A percentile compares a stretch with the other conserved stretches of the same genome.
Evolutionary conservation across 352 stramenopile genomes (phyloP).

Genomic region (Phytopythium montanum): DNA sequence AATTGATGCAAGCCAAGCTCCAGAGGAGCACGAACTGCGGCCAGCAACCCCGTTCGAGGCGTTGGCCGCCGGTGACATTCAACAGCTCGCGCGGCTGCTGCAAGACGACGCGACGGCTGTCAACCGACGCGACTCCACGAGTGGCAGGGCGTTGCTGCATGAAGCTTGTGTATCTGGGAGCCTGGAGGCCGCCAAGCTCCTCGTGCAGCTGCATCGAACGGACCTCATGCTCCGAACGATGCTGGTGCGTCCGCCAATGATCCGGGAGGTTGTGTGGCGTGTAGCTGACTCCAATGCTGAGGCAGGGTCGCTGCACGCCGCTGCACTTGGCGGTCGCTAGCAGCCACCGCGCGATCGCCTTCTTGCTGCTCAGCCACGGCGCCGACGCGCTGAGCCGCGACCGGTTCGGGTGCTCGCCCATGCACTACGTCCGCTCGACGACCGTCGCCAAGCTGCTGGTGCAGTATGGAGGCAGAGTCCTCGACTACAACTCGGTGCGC

Average conservation of each 20-base stretch:
- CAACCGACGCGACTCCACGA: conserved; percentile 31
- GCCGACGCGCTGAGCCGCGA: conserved; percentile 50
- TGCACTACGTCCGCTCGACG: conserved; percentile 69
- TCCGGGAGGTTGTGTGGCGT: background rate
- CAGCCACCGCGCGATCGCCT: conserved; percentile 54
- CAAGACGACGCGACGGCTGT: conserved; percentile 10
- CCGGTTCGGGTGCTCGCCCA: conserved; percentile 56
- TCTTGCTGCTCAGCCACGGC: conserved; percentile 65
- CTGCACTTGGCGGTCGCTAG: conserved; percentile 60
- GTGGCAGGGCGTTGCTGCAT: conserved; percentile 55
- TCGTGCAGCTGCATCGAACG: conserved; percentile 38
- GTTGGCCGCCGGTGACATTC: conserved; percentile 23
- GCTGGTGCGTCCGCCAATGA: conserved; percentile 28
- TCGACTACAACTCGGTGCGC: conserved; percentile 57
- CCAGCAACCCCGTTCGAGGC: conserved; percentile 17
- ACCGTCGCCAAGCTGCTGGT: conserved; percentile 62
- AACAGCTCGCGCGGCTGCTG: conserved; percentile 22
- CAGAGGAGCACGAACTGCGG: background rate
- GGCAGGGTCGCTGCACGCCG: conserved; percentile 51
- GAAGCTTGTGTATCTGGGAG: conserved; percentile 51
- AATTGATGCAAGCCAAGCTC: background rate
- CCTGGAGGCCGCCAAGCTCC: conserved; percentile 47
- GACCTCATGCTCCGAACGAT: conserved; percentile 63
- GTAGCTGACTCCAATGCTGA: background rate
- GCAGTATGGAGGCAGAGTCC: conserved; percentile 49